Percentiles rank a stretch among this genome's conserved stretches.
Conservation (phyloP, 257 asterid genomes). For the Solanum lignicaule region DNA sequence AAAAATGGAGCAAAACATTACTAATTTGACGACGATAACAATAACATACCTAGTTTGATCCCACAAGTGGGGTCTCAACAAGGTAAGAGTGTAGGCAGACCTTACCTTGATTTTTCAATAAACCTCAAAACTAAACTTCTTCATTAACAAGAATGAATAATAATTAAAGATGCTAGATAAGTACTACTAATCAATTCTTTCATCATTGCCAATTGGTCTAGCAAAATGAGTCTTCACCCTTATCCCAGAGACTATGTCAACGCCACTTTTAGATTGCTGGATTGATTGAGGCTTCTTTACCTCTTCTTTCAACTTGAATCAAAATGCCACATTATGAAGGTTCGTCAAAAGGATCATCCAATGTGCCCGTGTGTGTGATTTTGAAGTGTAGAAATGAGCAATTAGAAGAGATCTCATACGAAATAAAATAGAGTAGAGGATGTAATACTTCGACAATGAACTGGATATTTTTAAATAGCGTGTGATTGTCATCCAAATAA, state of each 20-base stretch:
- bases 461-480: too few relatives aligned
- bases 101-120: not conserved
- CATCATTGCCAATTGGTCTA: slow-evolving; percentile 45
- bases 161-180: not conserved
- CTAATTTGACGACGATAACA: too few relatives aligned
- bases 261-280: slow-evolving; percentile 56
- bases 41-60: not conserved
- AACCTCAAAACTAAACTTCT: not conserved
- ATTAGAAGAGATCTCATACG: too few relatives aligned
- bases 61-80: not conserved
- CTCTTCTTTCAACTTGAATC: too few relatives aligned
- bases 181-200: slow-evolving; percentile 38
- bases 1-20: not conserved
- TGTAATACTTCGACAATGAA: too few relatives aligned
- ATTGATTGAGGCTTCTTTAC: slow-evolving; percentile 34
- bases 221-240: slow-evolving; percentile 3
- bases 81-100: not conserved
- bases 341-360: too few relatives aligned
- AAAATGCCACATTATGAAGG: too few relatives aligned
- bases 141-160: not conserved
- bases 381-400: too few relatives aligned
- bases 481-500: too few relatives aligned
- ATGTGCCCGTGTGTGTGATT: too few relatives aligned
- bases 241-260: slow-evolving; percentile 22
- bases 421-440: too few relatives aligned